These are phyloP conservation scores for Apophysomyces ossiformis DNA, from an alignment of 371 early-diverging fungal genomes.

Conservation along the genomic window DNA sequence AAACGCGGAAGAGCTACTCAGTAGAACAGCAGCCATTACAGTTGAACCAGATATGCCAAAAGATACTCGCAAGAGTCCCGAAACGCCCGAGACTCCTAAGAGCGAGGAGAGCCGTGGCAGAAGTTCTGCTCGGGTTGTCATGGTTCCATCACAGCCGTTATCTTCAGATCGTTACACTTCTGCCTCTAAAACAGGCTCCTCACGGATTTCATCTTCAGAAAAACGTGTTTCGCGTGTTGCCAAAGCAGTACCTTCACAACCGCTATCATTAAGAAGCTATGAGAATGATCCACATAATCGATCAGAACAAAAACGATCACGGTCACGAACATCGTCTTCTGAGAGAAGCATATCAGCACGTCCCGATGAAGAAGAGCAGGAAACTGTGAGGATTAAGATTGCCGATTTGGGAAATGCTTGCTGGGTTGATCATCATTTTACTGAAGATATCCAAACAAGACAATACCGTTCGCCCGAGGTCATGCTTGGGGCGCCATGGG, in stretches of 20 bases:
- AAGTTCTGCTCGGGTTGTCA: conserved; percentile 38
- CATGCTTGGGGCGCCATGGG: conserved; percentile 93
- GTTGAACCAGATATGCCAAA: background rate
- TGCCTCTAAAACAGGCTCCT: background rate
- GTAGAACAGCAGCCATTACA: conserved; percentile 11
- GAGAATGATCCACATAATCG: background rate
- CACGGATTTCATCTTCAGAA: background rate
- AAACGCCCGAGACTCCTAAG: conserved; percentile 7
- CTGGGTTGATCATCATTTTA: conserved; percentile 94
- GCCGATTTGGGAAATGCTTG: conserved; percentile 99
- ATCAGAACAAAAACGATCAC: background rate
- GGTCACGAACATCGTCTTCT: background rate
- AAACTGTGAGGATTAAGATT: conserved; percentile 82
- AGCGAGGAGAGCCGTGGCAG: conserved; percentile 33
- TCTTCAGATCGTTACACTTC: conserved; percentile 18
- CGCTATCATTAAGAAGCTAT: conserved; percentile 2
- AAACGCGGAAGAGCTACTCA: conserved; percentile 76
- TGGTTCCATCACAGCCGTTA: conserved; percentile 45
- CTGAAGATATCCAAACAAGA: conserved; percentile 96
- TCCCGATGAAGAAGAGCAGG: conserved; percentile 11
- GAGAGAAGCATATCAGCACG: conserved; percentile 17
- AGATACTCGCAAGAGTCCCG: background rate
- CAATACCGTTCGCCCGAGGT: conserved; percentile 99
- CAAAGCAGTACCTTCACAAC: conserved; percentile 7
- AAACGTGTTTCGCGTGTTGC: background rate